Percentiles rank a stretch among this genome's conserved stretches.
phyloP scores from a whole-genome alignment of 768 basidiomycete species.

The Tylopilus rubrobrunneus region DNA sequence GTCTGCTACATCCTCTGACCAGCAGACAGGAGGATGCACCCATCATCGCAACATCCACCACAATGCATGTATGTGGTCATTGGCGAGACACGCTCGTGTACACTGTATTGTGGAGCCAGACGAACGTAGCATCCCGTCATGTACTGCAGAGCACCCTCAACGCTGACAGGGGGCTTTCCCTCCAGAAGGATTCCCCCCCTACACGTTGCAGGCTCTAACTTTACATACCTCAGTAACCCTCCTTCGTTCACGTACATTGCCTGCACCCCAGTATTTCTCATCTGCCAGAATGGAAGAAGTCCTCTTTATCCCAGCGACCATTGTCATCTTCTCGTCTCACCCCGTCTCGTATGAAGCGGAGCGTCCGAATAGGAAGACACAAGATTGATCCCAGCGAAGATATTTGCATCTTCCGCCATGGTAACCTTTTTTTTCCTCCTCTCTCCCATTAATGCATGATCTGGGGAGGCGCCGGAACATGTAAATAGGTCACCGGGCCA shows the following conservation, averaged over 20 bases:
- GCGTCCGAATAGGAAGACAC: constrained; percentile 11
- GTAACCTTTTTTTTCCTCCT: background rate
- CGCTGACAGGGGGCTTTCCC: background rate
- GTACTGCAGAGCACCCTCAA: background rate
- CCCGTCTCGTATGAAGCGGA: background rate
- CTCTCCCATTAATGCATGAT: no score
- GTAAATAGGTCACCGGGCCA: background rate
- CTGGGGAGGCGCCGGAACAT: background rate
- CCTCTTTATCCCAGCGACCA: no score
- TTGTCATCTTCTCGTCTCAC: background rate
- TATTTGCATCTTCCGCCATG: background rate
- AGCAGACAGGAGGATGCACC: background rate
- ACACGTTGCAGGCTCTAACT: constrained; percentile 14
- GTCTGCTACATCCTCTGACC: background rate
- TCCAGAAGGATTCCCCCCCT: constrained; percentile 6
- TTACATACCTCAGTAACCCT: background rate
- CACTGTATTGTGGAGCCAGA: background rate
- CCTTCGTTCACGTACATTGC: constrained; percentile 2
- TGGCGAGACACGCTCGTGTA: background rate
- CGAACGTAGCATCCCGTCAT: background rate
- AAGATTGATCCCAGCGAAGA: constrained; percentile 6
- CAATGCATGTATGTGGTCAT: background rate
- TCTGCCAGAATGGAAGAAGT: constrained; percentile 11
- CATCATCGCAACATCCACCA: background rate
- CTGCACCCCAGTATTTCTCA: constrained; percentile 4